Conservation (phyloP, 2,329 filamentous ascomycete genomes). For the Fusarium sp. region DNA sequence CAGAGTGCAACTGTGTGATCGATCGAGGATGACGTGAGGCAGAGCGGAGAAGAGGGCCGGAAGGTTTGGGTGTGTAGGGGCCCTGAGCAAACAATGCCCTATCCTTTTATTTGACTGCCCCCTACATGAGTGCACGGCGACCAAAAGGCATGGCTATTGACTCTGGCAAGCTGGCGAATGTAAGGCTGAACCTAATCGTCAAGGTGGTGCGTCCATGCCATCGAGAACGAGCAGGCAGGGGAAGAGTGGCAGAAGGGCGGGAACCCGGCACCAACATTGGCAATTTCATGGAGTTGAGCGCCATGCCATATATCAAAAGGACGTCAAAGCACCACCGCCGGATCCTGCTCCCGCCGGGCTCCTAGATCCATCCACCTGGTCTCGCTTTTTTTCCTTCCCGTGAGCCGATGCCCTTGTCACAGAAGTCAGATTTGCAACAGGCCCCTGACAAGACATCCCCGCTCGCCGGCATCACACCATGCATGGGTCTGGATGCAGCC, state of each 20-base stretch:
- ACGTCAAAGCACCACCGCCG: background rate
- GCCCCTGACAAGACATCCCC: background rate
- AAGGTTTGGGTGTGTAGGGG: background rate
- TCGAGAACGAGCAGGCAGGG: background rate
- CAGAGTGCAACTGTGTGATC: background rate
- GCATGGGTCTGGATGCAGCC: slow-evolving; percentile 26
- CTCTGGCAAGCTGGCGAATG: slow-evolving; percentile 21
- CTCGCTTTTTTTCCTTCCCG: background rate
- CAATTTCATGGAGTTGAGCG: background rate
- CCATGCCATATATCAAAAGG: slow-evolving; percentile 1
- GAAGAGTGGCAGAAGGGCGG: background rate
- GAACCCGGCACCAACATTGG: background rate
- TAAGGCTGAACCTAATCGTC: slow-evolving; percentile 30
- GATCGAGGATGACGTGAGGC: slow-evolving; percentile 3
- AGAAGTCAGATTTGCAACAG: background rate
- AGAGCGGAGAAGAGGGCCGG: background rate
- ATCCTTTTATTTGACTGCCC: background rate
- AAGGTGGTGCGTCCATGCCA: slow-evolving; percentile 10
- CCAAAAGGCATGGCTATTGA: background rate
- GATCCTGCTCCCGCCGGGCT: background rate
- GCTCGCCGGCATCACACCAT: background rate
- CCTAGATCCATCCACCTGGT: background rate
- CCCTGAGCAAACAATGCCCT: background rate
- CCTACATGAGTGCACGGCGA: background rate
- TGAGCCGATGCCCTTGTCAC: background rate